Conservation (phyloP, 2,329 filamentous ascomycete species). For the Cladosporium halotolerans region DNA sequence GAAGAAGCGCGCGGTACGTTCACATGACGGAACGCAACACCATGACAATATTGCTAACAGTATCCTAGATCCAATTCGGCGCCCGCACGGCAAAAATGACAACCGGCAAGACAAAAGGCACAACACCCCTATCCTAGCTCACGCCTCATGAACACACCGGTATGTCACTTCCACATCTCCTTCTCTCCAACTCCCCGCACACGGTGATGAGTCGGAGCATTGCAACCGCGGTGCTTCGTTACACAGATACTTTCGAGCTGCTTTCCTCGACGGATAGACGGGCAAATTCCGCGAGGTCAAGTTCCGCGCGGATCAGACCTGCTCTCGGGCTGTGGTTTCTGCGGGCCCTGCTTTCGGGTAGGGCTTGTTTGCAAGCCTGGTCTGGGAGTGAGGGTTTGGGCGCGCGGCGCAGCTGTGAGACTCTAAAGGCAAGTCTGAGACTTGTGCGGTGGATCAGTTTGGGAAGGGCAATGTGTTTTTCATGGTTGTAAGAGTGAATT, state of each 20-base stretch:
- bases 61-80: constrained; percentile 37
- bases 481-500: not conserved
- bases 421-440: not conserved
- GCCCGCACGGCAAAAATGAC: constrained; percentile 44
- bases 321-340: not conserved
- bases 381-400: not conserved
- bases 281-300: no score
- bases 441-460: not conserved
- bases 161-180: not conserved
- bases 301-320: not conserved
- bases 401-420: not conserved
- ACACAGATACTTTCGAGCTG: constrained; percentile 13
- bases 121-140: constrained; percentile 31
- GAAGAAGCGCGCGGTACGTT: constrained; percentile 80
- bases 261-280: not conserved
- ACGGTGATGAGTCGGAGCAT: constrained; percentile 9
- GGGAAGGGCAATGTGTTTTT: not conserved
- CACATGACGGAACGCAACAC: not conserved
- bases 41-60: constrained; percentile 8
- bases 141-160: not conserved
- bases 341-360: no score
- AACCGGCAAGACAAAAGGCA: constrained; percentile 43
- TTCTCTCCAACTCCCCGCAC: not conserved
- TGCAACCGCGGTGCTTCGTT: not conserved
- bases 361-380: no score